Conservation (phyloP, 2,329 filamentous ascomycete genomes). For the Xylariaceae sp. region DNA sequence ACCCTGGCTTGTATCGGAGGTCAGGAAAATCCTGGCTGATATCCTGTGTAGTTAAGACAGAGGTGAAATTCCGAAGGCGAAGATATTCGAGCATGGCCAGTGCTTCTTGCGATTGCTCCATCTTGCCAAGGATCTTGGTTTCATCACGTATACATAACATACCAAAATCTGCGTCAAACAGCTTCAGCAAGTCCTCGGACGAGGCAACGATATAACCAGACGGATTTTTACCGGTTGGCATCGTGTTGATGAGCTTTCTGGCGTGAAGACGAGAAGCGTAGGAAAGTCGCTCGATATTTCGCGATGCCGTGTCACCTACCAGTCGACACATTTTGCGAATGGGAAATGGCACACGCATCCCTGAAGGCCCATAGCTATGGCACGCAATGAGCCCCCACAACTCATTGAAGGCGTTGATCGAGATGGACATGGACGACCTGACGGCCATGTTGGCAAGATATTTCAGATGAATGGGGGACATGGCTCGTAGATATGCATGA, state of each 20-base stretch:
- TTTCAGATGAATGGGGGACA: slow-evolving; percentile 89
- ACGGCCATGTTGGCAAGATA: slow-evolving; percentile 90
- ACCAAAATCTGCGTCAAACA: slow-evolving; percentile 89
- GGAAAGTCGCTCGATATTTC: slow-evolving; percentile 86
- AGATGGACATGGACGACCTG: slow-evolving; percentile 93
- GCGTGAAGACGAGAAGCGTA: slow-evolving; percentile 86
- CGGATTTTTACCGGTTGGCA: slow-evolving; percentile 80
- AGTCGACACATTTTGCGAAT: slow-evolving; percentile 92
- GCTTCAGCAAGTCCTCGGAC: slow-evolving; percentile 80
- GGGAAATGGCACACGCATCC: slow-evolving; percentile 91
- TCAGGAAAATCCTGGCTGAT: slow-evolving; percentile 80
- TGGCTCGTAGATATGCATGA: slow-evolving; percentile 83
- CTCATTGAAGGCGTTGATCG: slow-evolving; percentile 84
- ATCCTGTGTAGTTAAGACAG: slow-evolving; percentile 80
- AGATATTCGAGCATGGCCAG: slow-evolving; percentile 86
- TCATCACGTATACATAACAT: slow-evolving; percentile 86
- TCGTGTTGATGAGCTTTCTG: slow-evolving; percentile 85
- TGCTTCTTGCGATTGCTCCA: slow-evolving; percentile 81
- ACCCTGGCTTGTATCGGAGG: slow-evolving; percentile 78
- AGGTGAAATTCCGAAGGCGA: slow-evolving; percentile 74
- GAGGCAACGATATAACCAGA: slow-evolving; percentile 91
- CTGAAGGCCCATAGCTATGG: slow-evolving; percentile 76
- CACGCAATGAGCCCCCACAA: slow-evolving; percentile 90
- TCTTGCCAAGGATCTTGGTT: slow-evolving; percentile 80
- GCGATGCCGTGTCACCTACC: slow-evolving; percentile 82